Base-by-base conservation (phyloP, 257 asterid species). In the Penstemon eatonii region DNA sequence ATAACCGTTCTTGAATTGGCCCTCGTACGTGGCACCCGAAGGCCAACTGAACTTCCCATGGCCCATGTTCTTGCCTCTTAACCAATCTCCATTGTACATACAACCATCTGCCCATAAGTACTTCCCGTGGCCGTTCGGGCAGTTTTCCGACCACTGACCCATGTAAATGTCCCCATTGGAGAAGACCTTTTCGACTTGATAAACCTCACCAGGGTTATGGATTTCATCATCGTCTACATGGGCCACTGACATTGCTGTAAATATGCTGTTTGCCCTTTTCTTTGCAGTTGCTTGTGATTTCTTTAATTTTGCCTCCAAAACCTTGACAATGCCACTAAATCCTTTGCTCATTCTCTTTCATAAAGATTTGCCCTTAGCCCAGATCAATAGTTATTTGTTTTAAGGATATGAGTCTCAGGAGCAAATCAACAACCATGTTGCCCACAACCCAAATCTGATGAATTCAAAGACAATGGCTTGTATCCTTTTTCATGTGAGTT, bases 21-120 rank as follows among this genome's bases (percentile, higher is more conserved):
- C 98, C 74, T 92, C 95, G 62, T 92, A 92, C 0, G 91, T 86
- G 5, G 96, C 96, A 11, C 98, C 96, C 5, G 86, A 84, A 10
- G 98, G 96, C 98, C 98, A 92, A n/a, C 92, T 84, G 38, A 92
- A 92, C 77, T 84, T 86, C 11, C 98, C 98, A 50, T 78, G 87
- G 5, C 96, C 96, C 62, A 57, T 82, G 5, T 78, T 73, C 73
- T 76, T 87, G 38, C 98, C 98, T 56, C 42, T 72, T n/a, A 6
- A 12, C 98, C 98, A 92, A n/a, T 87, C 86, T 4, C 98, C 98
- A 2, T 82, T 88, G 47, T 92, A 89, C 96, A 92, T 86, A 72
- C 96, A 92, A 1, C 98, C 98, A 69, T 89, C 98, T 18, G 80
- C 67, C 96, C 95, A 92, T n/a, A 89, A 44, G 60, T 74, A 87